A percentile compares a stretch with the other conserved stretches of the same genome.
Evolutionary conservation across 208 protist species (phyloP).

Genomic region (Acanthamoeba royreba): DNA sequence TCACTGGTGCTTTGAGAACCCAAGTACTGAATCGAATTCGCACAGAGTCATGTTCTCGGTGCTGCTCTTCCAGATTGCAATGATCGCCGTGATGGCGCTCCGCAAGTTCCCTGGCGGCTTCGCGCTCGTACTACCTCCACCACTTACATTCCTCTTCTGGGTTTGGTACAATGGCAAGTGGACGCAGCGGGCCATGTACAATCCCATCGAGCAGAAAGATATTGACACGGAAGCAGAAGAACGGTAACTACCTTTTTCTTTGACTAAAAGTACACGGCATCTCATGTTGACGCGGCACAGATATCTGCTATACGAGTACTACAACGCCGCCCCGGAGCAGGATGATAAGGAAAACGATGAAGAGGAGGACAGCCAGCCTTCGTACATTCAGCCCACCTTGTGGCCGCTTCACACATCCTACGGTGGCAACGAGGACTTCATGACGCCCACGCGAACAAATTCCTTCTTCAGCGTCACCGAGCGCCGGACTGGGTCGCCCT

Average conservation of each 20-base stretch:
- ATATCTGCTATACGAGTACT: background rate
- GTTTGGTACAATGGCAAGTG: slow-evolving; percentile 10
- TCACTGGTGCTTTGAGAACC: too few relatives aligned
- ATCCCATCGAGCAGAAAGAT: background rate
- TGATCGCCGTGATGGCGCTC: background rate
- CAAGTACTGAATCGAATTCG: too few relatives aligned
- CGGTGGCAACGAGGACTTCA: background rate
- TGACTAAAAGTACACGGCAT: background rate
- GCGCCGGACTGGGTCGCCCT: background rate
- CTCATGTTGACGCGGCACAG: background rate
- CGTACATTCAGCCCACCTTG: background rate
- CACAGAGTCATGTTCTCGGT: background rate
- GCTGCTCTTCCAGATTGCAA: slow-evolving; percentile 17
- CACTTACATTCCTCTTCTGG: background rate
- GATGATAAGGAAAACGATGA: background rate
- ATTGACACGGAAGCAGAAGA: background rate
- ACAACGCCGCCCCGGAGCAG: background rate
- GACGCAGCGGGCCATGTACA: slow-evolving; percentile 3
- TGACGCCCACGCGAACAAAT: background rate
- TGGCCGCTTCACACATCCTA: slow-evolving; percentile 3
- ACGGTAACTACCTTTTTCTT: background rate
- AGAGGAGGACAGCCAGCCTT: background rate
- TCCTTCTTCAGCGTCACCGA: background rate
- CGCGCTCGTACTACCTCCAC: background rate
- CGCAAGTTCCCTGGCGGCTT: background rate